Evolutionary conservation across 148 eudicot genomes (phyloP), one percentile per base, ranked within the genome.

Genomic region (Talinum fruticosum): DNA sequence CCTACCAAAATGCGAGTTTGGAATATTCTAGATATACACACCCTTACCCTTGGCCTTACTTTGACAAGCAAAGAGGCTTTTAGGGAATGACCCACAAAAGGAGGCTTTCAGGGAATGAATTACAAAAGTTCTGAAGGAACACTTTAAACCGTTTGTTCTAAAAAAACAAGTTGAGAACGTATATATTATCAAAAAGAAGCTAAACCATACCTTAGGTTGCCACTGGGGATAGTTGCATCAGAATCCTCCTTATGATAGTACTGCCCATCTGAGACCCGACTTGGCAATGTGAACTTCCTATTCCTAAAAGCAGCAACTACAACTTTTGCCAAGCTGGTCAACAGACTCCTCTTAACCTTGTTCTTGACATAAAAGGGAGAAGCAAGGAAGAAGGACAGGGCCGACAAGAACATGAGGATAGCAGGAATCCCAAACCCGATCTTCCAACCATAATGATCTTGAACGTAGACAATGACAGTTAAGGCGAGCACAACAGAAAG

Each of bases 351-450:
- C 72, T 71, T 79, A 3, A 88, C 86, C 61, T 84, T 80, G 32
- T 69, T 72, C 66, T 79, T 91, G 70, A 91, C 78, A 74, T 93
- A 93, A 28, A 81, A 72, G 0, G 87, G 83, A 49, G 88, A 86
- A 36, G 94, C 97, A 8, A 89, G 34, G 35, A 91, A 83, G 84
- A 93, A 91, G 1, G 80, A 57, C 0, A 90, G 24, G 53, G 84
- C 85, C 0, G 94, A 88, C n/a, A 85, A 8, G 70, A 91, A 66
- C 98, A 91, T 91, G 45, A 93, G 89, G 16, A 87, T 77, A 8
- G 80, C 89, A 2, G 98, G 97, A 38, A 91, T 85, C 30, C 98
- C 98, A 78, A 91, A 93, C 2, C 98, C 97, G 10, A 87, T 73
- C 74, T 84, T 90, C 94, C 94, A 93, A 26, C 97, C 98, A 1